phyloP scores from a whole-genome alignment of 2,329 filamentous ascomycete species.

The Pseudocercospora vitis region DNA sequence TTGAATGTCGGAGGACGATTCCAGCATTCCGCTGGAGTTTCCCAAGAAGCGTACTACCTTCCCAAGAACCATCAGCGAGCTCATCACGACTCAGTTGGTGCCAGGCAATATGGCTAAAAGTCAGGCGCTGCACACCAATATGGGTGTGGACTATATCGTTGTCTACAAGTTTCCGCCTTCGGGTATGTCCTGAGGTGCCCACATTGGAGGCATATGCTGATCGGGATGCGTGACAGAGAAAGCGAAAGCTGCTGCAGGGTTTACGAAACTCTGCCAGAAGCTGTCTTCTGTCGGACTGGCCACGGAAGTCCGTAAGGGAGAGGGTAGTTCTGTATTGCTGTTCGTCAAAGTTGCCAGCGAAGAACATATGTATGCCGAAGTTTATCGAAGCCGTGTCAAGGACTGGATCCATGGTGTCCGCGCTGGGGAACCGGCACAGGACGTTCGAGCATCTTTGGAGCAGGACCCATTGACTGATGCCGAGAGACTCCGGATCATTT shows the following conservation, averaged over 20 bases:
- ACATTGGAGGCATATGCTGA: constrained; percentile 1
- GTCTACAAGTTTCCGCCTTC: constrained; percentile 70
- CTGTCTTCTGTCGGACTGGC: constrained; percentile 78
- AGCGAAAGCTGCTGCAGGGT: constrained; percentile 68
- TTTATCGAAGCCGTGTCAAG: constrained; percentile 78
- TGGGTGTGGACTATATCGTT: constrained; percentile 85
- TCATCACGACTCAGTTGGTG: constrained; percentile 34
- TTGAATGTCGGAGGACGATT: constrained; percentile 23
- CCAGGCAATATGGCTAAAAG: constrained; percentile 38
- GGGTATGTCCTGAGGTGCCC: constrained; percentile 56
- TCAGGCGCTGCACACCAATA: constrained; percentile 50
- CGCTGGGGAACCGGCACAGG: constrained; percentile 70
- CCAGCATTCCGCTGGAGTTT: constrained; percentile 21
- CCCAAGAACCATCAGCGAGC: constrained; percentile 32
- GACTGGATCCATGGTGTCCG: constrained; percentile 93
- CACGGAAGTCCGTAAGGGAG: constrained; percentile 81
- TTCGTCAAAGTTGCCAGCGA: constrained; percentile 79
- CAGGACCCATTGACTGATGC: constrained; percentile 80
- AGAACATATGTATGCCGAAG: constrained; percentile 71
- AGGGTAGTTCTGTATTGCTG: constrained; percentile 72
- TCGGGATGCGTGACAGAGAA: constrained; percentile 55
- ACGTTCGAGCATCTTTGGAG: constrained; percentile 67
- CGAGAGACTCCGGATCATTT: constrained; percentile 83
- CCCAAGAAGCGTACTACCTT: constrained; percentile 27
- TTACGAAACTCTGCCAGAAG: constrained; percentile 73